Base-by-base conservation (phyloP, 2,329 filamentous ascomycete species). In the Aspergillus tubingensis region DNA sequence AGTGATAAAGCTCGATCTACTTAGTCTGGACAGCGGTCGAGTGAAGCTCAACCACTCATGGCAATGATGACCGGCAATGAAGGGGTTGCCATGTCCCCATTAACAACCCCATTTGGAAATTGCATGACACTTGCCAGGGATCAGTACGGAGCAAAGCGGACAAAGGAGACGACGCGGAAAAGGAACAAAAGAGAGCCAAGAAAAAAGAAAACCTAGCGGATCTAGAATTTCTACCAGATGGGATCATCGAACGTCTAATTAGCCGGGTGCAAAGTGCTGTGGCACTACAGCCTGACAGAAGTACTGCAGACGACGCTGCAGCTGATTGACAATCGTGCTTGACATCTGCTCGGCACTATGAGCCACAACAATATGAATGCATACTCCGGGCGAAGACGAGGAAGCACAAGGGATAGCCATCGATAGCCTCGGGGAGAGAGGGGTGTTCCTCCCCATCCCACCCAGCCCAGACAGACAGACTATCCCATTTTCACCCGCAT, bases 401-500 rank as follows among this genome's bases (percentile, higher is more conserved):
- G 41, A 44, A 21, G 41, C 8, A 44, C n/a, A 44, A 11, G 41
- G 41, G 41, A 11, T 21, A 11, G 10, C 11, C 5, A 44, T 21
- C 10, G 44, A 27, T 49, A 49, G 25, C 30, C 30, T 43, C 41
- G 41, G 39, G 39, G 17, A 17, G 41, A 36, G 32, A 36, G 32
- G 32, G 32, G 32, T 13, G 32, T 36, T 11, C 32, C 32, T 36
- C 32, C 32, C 32, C 32, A 36, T 36, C 32, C 32, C 32, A 36
- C 32, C 32, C 11, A 36, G 32, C 10, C 32, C 10, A 36, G 32
- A 44, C 19, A 21, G 41, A 21, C 41, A 21, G 11, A 13, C 23
- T 23, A 23, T 27, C 23, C 23, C 47, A 49, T 49, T 50, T 27
- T 50, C 47, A 50, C 47, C 47, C 47, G 47, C 47, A 50, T 50